phyloP scores from a whole-genome alignment of 352 stramenopile genomes.

The Pseudoperonospora humuli region DNA sequence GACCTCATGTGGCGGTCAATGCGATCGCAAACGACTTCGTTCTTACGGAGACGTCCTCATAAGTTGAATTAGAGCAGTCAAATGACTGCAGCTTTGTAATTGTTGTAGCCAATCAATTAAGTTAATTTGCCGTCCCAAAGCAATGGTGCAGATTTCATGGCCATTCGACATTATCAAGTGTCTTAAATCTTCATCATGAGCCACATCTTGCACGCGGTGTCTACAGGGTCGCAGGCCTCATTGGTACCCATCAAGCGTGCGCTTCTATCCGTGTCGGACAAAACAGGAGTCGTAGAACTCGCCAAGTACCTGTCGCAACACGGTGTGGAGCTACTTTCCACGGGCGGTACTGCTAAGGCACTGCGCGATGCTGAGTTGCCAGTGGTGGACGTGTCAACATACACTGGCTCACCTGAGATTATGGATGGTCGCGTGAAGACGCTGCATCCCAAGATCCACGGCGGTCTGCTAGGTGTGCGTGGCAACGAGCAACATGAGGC shows the following conservation, averaged over 20 bases:
- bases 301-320: slow-evolving; percentile 89
- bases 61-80: too few relatives aligned
- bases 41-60: too few relatives aligned
- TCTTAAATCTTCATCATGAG: too few relatives aligned
- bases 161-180: not conserved
- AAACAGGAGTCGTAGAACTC: slow-evolving; percentile 96
- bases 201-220: slow-evolving; percentile 78
- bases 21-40: too few relatives aligned
- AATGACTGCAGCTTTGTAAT: too few relatives aligned
- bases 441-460: slow-evolving; percentile 99
- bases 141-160: not conserved
- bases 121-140: not conserved
- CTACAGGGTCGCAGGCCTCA: slow-evolving; percentile 45
- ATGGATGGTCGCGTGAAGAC: slow-evolving; percentile 99
- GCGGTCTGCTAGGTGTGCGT: slow-evolving; percentile 95
- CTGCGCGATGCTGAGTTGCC: slow-evolving; percentile 91
- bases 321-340: slow-evolving; percentile 97
- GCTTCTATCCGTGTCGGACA: slow-evolving; percentile 99
- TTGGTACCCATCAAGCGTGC: slow-evolving; percentile 92
- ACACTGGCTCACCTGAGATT: slow-evolving; percentile 97
- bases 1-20: too few relatives aligned
- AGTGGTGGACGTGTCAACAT: slow-evolving; percentile 96
- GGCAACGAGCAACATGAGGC: slow-evolving; percentile 95
- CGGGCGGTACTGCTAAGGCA: slow-evolving; percentile 95
- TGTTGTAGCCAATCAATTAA: not conserved